These are phyloP conservation scores for Naegleria gruberi DNA, from an alignment of 208 protist species.

Conservation along the genomic window DNA sequence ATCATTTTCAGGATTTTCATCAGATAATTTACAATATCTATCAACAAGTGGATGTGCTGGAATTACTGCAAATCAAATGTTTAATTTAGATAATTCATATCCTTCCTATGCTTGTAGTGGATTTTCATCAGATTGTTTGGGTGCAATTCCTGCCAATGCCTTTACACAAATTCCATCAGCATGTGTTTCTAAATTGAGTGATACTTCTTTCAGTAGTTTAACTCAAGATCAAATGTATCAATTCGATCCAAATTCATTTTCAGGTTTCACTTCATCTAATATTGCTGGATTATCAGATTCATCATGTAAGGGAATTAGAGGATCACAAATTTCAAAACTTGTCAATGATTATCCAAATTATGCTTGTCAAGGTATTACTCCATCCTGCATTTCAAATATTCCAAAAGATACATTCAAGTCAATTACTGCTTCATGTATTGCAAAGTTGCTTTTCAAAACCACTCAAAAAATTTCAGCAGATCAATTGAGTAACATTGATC, in stretches of 20 bases:
- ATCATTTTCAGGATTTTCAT: not conserved
- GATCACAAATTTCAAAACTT: not conserved
- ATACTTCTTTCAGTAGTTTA: not conserved
- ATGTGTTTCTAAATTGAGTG: not conserved
- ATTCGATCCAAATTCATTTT: not conserved
- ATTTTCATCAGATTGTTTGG: not conserved
- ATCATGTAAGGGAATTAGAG: not conserved
- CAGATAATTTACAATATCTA: not conserved
- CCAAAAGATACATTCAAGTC: not conserved
- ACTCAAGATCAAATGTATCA: not conserved
- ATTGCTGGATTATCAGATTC: not conserved
- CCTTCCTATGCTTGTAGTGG: not conserved
- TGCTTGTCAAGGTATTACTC: not conserved
- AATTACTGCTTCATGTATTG: not conserved
- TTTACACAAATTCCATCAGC: not conserved
- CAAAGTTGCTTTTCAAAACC: not conserved
- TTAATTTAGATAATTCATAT: not conserved
- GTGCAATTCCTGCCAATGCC: not conserved
- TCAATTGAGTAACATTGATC: not conserved
- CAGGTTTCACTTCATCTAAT: not conserved
- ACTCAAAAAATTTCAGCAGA: not conserved
- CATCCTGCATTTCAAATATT: not conserved
- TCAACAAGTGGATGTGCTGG: not conserved
- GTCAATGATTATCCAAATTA: not conserved
- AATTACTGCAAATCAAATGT: not conserved